Conservation (phyloP, 2,329 filamentous ascomycete genomes). For the Diaporthe vexans region DNA sequence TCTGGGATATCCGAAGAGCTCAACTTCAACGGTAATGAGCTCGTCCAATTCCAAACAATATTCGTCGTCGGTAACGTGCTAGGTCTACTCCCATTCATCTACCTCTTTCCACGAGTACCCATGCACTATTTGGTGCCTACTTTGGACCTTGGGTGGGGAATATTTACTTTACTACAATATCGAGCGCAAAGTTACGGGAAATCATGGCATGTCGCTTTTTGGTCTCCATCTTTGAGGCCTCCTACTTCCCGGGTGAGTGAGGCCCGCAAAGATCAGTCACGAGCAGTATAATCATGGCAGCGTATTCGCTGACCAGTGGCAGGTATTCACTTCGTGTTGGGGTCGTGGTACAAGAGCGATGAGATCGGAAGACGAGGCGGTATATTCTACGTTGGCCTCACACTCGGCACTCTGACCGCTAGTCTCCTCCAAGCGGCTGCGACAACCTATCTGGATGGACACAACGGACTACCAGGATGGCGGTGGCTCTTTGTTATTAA, state of each 20-base stretch:
- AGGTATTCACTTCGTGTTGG: constrained; percentile 38
- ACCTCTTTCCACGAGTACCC: constrained; percentile 47
- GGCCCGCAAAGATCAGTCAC: background rate
- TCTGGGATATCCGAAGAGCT: constrained; percentile 40
- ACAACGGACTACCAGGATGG: constrained; percentile 35
- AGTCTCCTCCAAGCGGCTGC: constrained; percentile 40
- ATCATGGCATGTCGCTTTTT: constrained; percentile 42
- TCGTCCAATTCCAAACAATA: constrained; percentile 46
- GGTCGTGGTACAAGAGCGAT: constrained; percentile 40
- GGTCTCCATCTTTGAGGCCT: constrained; percentile 41
- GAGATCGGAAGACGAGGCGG: constrained; percentile 40
- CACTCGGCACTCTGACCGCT: constrained; percentile 39
- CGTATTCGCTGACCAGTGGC: background rate
- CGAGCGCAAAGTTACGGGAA: constrained; percentile 42
- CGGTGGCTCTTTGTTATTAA: constrained; percentile 49
- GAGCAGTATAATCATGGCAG: background rate
- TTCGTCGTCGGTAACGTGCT: constrained; percentile 46
- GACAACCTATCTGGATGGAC: constrained; percentile 38
- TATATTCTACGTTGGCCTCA: constrained; percentile 50
- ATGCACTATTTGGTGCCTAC: constrained; percentile 47
- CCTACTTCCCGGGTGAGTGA: constrained; percentile 23
- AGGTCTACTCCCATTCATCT: constrained; percentile 47
- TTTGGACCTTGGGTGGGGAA: constrained; percentile 46
- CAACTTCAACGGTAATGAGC: constrained; percentile 40
- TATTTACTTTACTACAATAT: constrained; percentile 48